phyloP scores from a whole-genome alignment of 257 asterid species.

The Ballota nigra region DNA sequence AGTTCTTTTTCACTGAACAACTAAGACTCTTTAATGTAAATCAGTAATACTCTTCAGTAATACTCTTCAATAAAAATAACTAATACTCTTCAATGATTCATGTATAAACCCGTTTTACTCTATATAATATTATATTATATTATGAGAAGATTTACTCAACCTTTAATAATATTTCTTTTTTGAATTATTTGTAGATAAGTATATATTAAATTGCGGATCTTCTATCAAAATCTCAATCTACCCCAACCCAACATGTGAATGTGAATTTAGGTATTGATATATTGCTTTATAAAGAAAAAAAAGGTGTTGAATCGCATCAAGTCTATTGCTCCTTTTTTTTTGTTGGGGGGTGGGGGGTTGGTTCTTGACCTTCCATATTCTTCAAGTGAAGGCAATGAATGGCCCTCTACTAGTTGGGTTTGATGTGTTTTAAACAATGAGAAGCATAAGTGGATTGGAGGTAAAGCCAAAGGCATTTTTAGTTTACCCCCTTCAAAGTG shows the following conservation, averaged over 20 bases:
- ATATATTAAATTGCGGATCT: background rate
- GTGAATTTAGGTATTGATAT: background rate
- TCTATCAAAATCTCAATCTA: background rate
- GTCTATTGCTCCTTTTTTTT: background rate
- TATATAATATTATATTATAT: no score
- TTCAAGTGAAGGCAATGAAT: constrained; percentile 25
- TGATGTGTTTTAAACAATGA: constrained; percentile 1
- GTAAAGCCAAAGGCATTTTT: constrained; percentile 28
- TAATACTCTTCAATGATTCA: no score
- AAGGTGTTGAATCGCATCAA: background rate
- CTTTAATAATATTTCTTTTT: background rate
- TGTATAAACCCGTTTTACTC: no score
- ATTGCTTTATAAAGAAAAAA: background rate
- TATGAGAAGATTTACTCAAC: background rate
- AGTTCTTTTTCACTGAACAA: no score
- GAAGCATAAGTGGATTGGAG: constrained; percentile 32
- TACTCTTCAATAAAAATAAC: no score
- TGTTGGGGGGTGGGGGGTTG: no score
- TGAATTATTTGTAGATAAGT: background rate
- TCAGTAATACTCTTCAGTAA: no score
- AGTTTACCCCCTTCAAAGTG: constrained; percentile 31
- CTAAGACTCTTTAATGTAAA: no score
- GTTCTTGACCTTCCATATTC: constrained; percentile 18
- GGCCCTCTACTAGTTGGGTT: constrained; percentile 17
- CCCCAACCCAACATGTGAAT: background rate